phyloP scores from a whole-genome alignment of 257 asterid genomes.

The Mitragyna speciosa region DNA sequence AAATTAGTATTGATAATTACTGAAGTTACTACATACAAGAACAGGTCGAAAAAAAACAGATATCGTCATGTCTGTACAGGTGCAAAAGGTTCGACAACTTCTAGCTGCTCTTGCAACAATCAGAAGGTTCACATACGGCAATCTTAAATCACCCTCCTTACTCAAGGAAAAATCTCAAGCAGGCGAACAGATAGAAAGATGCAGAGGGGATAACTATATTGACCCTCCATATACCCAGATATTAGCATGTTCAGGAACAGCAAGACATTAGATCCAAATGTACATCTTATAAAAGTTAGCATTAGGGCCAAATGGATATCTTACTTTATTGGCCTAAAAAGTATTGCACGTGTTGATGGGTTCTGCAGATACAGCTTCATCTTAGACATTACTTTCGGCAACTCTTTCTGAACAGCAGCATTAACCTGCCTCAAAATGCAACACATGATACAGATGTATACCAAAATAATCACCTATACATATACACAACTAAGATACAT shows the following conservation, averaged over 20 bases:
- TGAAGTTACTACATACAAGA: not conserved
- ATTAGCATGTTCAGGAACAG: not conserved
- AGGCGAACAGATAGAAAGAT: not conserved
- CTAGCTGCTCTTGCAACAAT: not conserved
- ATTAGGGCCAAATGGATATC: constrained; percentile 10
- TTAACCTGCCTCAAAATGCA: constrained; percentile 51
- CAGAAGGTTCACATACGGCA: not conserved
- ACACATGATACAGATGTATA: not conserved
- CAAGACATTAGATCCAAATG: not conserved
- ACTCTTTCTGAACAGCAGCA: constrained; percentile 74
- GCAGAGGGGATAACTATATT: not conserved
- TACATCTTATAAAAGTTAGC: not conserved
- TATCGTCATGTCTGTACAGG: not conserved
- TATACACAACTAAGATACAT: not conserved
- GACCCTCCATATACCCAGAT: not conserved
- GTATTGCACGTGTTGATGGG: constrained; percentile 88
- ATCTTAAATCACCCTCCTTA: not conserved
- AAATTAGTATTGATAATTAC: not conserved
- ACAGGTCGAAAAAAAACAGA: constrained; percentile 8
- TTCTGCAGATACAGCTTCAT: constrained; percentile 98
- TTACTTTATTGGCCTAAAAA: constrained; percentile 93
- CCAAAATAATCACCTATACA: not conserved
- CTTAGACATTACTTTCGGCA: constrained; percentile 74
- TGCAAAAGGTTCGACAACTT: not conserved
- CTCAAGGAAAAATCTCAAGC: not conserved